phyloP scores from a whole-genome alignment of 75 land plant species.

The Gnetum montanum region DNA sequence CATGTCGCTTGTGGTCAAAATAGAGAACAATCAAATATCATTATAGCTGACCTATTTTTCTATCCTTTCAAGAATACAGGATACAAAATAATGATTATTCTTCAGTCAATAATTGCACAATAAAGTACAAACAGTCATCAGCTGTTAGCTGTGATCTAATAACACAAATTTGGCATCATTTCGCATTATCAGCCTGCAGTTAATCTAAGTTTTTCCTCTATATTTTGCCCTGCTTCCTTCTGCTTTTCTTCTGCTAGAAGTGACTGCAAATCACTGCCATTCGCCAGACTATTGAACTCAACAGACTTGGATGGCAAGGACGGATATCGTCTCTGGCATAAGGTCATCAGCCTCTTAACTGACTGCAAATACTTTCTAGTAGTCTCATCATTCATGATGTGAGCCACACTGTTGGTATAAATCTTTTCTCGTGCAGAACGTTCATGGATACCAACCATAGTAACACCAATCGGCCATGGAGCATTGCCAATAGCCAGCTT shows the following conservation, averaged over 20 bases:
- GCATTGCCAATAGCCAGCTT: constrained; percentile 98
- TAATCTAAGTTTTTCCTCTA: constrained; percentile 58
- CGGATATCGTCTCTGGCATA: constrained; percentile 89
- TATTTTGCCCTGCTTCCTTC: constrained; percentile 15
- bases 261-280: constrained; percentile 93
- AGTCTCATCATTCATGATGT: constrained; percentile 99
- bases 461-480: constrained; percentile 64
- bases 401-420: constrained; percentile 97
- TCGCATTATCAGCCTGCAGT: no score
- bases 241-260: constrained; percentile 56
- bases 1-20: no score
- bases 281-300: constrained; percentile 95
- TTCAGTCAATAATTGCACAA: no score
- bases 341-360: constrained; percentile 89
- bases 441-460: background rate
- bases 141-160: no score
- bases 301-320: constrained; percentile 92
- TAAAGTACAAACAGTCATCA: no score
- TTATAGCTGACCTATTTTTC: no score
- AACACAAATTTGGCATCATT: no score
- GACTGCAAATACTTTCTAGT: constrained; percentile 96
- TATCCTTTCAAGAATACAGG: no score
- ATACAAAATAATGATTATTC: no score
- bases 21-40: no score
- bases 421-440: constrained; percentile 53